phyloP scores from a whole-genome alignment of 305 asterid genomes.

The Solanum hybrid region DNA sequence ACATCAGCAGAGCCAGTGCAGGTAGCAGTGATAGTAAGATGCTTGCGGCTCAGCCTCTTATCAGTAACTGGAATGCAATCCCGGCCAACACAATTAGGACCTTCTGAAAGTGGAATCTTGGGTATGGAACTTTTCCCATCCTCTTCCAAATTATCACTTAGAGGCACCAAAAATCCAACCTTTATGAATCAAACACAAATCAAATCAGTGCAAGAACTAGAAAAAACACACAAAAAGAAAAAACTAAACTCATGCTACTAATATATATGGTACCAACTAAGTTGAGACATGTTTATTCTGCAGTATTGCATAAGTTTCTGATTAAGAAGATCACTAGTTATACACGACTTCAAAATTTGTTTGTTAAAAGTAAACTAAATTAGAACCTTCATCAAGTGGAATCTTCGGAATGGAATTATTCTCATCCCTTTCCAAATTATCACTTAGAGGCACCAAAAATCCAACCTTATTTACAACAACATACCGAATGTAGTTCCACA shows the following conservation, averaged over 20 bases:
- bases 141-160: conserved; percentile 46
- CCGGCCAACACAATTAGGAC: conserved; percentile 67
- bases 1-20: conserved; percentile 52
- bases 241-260: background rate
- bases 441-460: conserved; percentile 53
- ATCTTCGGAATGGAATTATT: background rate
- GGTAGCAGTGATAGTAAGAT: conserved; percentile 36
- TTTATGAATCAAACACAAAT: conserved; percentile 9
- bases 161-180: conserved; percentile 69
- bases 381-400: background rate
- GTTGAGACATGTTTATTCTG: background rate
- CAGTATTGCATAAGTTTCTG: background rate
- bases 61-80: conserved; percentile 51
- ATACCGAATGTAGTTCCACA: background rate
- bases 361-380: background rate
- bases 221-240: background rate
- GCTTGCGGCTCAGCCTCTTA: conserved; percentile 87
- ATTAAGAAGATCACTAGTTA: background rate
- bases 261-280: background rate
- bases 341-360: background rate
- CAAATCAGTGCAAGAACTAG: background rate
- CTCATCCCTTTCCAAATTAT: conserved; percentile 11
- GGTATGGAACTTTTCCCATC: conserved; percentile 35
- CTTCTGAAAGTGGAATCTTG: conserved; percentile 44
- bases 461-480: conserved; percentile 2